Evolutionary conservation across 257 asterid species (phyloP).

Genomic region (Ajuga chamaepitys): DNA sequence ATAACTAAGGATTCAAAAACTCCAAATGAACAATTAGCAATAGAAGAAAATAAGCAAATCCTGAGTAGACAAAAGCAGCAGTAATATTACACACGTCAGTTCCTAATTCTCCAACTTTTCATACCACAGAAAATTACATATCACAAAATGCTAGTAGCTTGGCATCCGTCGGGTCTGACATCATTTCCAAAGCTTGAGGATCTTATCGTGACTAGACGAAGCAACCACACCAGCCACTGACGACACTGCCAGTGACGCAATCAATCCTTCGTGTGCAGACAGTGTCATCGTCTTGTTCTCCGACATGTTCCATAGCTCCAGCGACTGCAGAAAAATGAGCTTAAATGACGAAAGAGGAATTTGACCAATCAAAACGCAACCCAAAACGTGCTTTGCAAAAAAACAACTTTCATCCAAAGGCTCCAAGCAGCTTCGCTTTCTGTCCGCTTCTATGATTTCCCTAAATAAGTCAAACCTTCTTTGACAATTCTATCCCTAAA

Average conservation of each 20-base stretch:
- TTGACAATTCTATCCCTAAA: too few relatives aligned
- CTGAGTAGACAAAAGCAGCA: not conserved
- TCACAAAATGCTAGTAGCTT: not conserved
- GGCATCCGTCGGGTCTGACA: not conserved
- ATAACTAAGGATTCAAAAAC: too few relatives aligned
- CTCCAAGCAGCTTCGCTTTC: too few relatives aligned
- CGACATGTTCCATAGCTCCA: conserved; percentile 88
- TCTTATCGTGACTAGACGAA: conserved; percentile 87
- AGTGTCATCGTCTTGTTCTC: conserved; percentile 82
- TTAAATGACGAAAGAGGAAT: too few relatives aligned
- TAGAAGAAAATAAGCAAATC: too few relatives aligned
- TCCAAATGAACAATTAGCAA: too few relatives aligned
- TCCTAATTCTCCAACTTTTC: conserved; percentile 17
- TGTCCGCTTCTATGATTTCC: too few relatives aligned
- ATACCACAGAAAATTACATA: not conserved
- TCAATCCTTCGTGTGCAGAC: conserved; percentile 71
- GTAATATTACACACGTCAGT: conserved; percentile 8
- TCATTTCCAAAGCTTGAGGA: conserved; percentile 80
- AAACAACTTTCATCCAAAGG: too few relatives aligned
- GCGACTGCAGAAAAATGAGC: conserved; percentile 35
- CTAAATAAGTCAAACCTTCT: too few relatives aligned
- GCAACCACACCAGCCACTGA: conserved; percentile 71
- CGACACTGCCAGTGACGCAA: conserved; percentile 77
- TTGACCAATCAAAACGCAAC: too few relatives aligned
- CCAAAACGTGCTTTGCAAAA: too few relatives aligned